phyloP scores from a whole-genome alignment of 2,329 filamentous ascomycete genomes.

The Fusarium pseudocircinatum region DNA sequence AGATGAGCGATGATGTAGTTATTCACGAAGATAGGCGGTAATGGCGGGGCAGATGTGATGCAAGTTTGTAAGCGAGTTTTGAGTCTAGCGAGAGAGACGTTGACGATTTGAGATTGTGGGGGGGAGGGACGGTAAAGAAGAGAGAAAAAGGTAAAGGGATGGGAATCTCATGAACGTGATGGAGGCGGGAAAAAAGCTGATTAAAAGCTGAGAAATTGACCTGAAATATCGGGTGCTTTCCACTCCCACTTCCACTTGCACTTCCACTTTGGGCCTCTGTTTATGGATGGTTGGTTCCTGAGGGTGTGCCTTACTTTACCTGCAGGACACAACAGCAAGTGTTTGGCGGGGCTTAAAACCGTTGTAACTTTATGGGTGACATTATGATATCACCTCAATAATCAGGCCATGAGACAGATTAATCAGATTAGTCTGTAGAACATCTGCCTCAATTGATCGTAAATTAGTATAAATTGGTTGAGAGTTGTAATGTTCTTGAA shows the following conservation, averaged over 20 bases:
- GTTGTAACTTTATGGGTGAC: conserved; percentile 1
- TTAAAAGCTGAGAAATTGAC: conserved; percentile 20
- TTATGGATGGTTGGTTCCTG: conserved; percentile 19
- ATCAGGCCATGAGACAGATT: conserved; percentile 23
- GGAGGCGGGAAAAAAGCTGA: neutral
- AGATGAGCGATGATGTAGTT: conserved; percentile 25
- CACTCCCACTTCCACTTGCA: neutral
- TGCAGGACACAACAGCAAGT: neutral
- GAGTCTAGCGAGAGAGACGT: neutral
- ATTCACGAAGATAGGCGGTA: neutral
- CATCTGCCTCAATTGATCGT: neutral
- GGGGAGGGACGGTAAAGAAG: neutral
- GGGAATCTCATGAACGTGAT: conserved; percentile 4
- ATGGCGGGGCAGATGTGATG: conserved; percentile 27
- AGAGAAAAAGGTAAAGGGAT: neutral
- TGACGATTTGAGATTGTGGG: neutral
- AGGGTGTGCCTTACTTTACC: conserved; percentile 13
- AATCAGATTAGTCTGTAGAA: too few species aligned
- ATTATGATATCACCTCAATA: conserved; percentile 18
- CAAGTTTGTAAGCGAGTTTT: conserved; percentile 21
- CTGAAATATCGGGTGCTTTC: conserved; percentile 1
- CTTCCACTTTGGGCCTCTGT: neutral
- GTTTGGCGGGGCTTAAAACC: conserved; percentile 18
- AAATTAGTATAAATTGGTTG: neutral
- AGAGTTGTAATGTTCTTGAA: neutral